Conservation (phyloP, 1,284 basidiomycete genomes). For the Irpex sp. region DNA sequence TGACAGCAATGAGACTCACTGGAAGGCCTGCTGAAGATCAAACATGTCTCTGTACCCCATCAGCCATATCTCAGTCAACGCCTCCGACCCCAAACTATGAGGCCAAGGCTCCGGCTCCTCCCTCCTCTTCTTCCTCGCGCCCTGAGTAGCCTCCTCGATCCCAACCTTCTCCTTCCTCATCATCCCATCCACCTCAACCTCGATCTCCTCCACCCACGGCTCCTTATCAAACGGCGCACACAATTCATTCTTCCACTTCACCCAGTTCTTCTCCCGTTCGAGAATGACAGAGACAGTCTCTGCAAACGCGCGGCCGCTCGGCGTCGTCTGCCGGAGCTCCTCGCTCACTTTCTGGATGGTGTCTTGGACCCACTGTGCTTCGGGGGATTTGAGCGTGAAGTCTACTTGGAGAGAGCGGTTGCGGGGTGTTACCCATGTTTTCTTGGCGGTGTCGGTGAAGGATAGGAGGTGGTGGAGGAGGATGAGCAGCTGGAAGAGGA, state of each 20-base stretch:
- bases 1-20: constrained; percentile 36
- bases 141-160: constrained; percentile 56
- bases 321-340: constrained; percentile 68
- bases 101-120: constrained; percentile 53
- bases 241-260: constrained; percentile 77
- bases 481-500: constrained; percentile 82
- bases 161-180: constrained; percentile 37
- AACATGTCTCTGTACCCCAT: constrained; percentile 63
- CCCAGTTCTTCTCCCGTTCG: constrained; percentile 81
- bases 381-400: constrained; percentile 61
- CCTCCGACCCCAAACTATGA: constrained; percentile 55
- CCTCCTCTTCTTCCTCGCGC: constrained; percentile 44
- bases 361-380: constrained; percentile 72
- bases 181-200: constrained; percentile 24
- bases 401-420: constrained; percentile 77
- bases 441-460: constrained; percentile 68
- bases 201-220: constrained; percentile 46
- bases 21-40: constrained; percentile 61
- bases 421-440: constrained; percentile 50
- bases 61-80: constrained; percentile 74
- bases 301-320: constrained; percentile 67
- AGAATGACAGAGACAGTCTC: constrained; percentile 67
- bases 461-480: constrained; percentile 75
- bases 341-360: constrained; percentile 57
- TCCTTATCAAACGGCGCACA: constrained; percentile 73